Conservation (phyloP, 2,329 filamentous ascomycete species). For the Cyphellophora europaea region DNA sequence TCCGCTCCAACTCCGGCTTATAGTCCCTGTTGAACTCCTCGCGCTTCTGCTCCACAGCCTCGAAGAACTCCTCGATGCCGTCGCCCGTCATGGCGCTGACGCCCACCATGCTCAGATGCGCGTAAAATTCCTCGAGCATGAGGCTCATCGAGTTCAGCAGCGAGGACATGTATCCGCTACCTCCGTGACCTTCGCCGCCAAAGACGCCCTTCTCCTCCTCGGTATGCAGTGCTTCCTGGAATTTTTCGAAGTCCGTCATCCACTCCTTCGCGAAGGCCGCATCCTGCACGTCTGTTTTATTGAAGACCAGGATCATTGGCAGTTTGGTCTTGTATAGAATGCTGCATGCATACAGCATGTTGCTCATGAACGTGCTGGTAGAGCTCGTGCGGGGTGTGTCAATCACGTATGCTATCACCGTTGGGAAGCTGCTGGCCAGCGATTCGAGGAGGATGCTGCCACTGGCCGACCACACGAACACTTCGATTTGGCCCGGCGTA, state of each 20-base stretch:
- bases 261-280: conserved; percentile 89
- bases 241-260: conserved; percentile 98
- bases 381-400: conserved; percentile 90
- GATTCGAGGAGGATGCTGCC: conserved; percentile 90
- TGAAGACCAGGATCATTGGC: conserved; percentile 98
- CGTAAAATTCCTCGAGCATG: conserved; percentile 95
- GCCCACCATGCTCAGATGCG: conserved; percentile 82
- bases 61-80: conserved; percentile 88
- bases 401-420: conserved; percentile 93
- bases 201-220: conserved; percentile 74
- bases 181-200: conserved; percentile 63
- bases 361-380: conserved; percentile 97
- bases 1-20: conserved; percentile 77
- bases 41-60: conserved; percentile 75
- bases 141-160: conserved; percentile 96
- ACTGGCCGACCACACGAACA: conserved; percentile 96
- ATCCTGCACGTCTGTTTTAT: conserved; percentile 95
- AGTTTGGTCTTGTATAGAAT: conserved; percentile 98
- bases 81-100: conserved; percentile 89
- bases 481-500: conserved; percentile 95
- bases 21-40: conserved; percentile 86
- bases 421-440: conserved; percentile 87
- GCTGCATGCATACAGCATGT: conserved; percentile 98
- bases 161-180: conserved; percentile 92
- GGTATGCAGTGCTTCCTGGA: conserved; percentile 71